Evolutionary conservation across 306 rosid genomes (phyloP).

Genomic region (Cicer bijugum): DNA sequence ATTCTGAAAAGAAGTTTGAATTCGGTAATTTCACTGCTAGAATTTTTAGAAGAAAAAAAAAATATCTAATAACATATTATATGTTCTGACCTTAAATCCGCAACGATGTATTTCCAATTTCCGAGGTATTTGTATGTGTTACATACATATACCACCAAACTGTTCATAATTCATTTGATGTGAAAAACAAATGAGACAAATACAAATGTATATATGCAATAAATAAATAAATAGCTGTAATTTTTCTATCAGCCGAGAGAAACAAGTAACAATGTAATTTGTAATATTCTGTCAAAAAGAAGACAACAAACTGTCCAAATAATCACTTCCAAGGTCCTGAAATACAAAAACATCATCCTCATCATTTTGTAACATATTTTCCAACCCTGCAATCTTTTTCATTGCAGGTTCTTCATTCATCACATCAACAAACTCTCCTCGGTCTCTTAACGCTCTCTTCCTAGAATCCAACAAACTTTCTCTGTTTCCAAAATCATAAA

Average conservation of each 20-base stretch:
- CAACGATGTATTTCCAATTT: no score
- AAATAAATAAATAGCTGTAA: not conserved
- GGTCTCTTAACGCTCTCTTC: conserved; percentile 53
- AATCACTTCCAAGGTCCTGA: conserved; percentile 85
- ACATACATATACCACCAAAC: not conserved
- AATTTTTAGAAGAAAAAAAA: no score
- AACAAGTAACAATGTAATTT: not conserved
- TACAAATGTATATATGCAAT: conserved; percentile 10
- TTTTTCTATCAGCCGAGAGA: not conserved
- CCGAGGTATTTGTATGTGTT: no score
- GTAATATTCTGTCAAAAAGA: conserved; percentile 50
- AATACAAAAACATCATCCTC: conserved; percentile 67
- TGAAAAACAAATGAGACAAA: not conserved
- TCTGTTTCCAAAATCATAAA: not conserved
- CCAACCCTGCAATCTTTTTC: conserved; percentile 54
- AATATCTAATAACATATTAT: no score
- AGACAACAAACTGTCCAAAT: conserved; percentile 76
- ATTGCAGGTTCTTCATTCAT: conserved; percentile 47
- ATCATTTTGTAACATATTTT: conserved; percentile 47
- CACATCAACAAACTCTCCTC: conserved; percentile 49
- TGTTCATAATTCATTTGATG: not conserved
- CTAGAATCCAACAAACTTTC: conserved; percentile 34
- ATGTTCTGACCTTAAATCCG: no score
- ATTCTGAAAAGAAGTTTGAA: no score
- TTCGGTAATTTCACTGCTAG: no score